Evolutionary conservation across 306 rosid species (phyloP), one percentile per base, ranked within the genome.

Genomic region (Medicago ruthenica): DNA sequence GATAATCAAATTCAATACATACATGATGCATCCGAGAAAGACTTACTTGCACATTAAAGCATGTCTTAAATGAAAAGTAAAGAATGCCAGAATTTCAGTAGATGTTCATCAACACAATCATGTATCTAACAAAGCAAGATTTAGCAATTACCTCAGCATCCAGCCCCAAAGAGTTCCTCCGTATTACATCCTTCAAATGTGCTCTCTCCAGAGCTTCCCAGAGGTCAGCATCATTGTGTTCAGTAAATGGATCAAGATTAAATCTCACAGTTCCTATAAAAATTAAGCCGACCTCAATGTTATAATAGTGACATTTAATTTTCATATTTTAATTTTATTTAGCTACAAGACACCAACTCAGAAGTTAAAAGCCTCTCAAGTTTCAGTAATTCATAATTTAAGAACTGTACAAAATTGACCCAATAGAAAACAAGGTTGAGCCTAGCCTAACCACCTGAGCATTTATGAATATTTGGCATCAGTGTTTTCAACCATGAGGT

Each of bases 131-230:
- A 45, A 76, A 67, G 70, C 37, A 65, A 9, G 64, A 42, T 17
- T 71, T 13, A 39, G 6, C 37, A 58, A 61, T 27, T 85, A 95
- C 98, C 98, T 90, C 93, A 34, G 93, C 90, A 57, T 95, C 96
- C 60, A 95, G 86, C 64, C 98, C 97, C 53, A 92, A 78, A 45
- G 96, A 86, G 79, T 82, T 90, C 81, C 95, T 87, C 57, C 89
- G 81, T 66, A 92, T 84, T 14, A 89, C 96, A 77, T 90, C 98
- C 86, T 90, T 95, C 58, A 92, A 85, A 85, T 92, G 89, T 58
- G 97, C 96, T 80, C 96, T 87, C 85, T 95, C 95, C 48, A 95
- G 77, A 62, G 96, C 95, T 86, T 92, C 97, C 98, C 98, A 95
- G 67, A 92, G 91, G 80, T 95, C 95, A 90, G 97, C 87, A 82